phyloP scores from a whole-genome alignment of 345 rosid species.

The Toxicodendron radicans region DNA sequence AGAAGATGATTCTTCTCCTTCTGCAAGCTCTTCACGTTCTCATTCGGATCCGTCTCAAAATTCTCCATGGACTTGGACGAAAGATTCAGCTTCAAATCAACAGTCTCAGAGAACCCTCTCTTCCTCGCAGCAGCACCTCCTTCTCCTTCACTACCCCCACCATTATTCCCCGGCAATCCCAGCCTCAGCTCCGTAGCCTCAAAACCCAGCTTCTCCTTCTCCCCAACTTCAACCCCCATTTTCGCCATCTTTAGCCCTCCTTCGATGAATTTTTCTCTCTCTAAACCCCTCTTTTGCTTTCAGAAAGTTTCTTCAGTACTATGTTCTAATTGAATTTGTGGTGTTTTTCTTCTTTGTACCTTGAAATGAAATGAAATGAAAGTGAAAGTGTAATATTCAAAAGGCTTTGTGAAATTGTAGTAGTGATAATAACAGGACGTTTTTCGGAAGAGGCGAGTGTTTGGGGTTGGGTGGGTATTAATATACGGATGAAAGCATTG shows the following conservation, averaged over 20 bases:
- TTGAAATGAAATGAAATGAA: slow-evolving; percentile 3
- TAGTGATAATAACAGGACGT: background rate
- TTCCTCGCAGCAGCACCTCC: slow-evolving; percentile 38
- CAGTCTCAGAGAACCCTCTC: slow-evolving; percentile 73
- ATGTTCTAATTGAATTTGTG: background rate
- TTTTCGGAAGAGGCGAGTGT: slow-evolving; percentile 20
- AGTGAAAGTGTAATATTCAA: background rate
- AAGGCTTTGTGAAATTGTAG: background rate
- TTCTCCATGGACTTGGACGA: slow-evolving; percentile 33
- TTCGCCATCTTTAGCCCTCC: slow-evolving; percentile 27
- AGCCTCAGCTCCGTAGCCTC: slow-evolving; percentile 82
- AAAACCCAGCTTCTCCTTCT: slow-evolving; percentile 41
- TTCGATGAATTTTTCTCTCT: slow-evolving; percentile 19
- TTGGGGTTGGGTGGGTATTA: slow-evolving; percentile 26
- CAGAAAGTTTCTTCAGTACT: background rate
- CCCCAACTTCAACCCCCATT: slow-evolving; percentile 17
- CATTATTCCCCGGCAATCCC: slow-evolving; percentile 64
- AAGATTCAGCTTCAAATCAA: slow-evolving; percentile 77
- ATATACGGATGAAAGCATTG: slow-evolving; percentile 23
- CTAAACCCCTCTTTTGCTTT: background rate
- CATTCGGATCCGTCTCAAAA: slow-evolving; percentile 16
- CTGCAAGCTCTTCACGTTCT: slow-evolving; percentile 13
- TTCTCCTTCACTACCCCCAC: slow-evolving; percentile 29
- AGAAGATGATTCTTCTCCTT: slow-evolving; percentile 39
- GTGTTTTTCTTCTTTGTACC: background rate